A percentile compares a stretch with the other conserved stretches of the same genome.
Evolutionary conservation across 371 early-diverging fungal species (phyloP).

Genomic region (Vairimorpha ceranae): DNA sequence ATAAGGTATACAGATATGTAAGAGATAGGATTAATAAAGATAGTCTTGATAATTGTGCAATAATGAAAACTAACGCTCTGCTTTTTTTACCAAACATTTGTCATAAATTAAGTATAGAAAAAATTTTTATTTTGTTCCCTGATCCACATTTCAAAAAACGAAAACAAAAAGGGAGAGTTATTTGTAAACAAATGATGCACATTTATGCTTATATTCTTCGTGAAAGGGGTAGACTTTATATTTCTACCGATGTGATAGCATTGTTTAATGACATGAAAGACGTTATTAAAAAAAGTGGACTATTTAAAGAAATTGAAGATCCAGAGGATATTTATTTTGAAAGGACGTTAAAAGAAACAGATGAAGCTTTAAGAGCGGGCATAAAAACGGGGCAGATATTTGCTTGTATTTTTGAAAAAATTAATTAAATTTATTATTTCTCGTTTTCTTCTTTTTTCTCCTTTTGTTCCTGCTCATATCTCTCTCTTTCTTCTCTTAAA

Average conservation of each 20-base stretch:
- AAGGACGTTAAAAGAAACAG: slow-evolving; percentile 42
- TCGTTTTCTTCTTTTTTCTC: not conserved
- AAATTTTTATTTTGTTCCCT: slow-evolving; percentile 89
- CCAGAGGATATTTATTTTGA: slow-evolving; percentile 14
- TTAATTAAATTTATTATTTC: slow-evolving; percentile 7
- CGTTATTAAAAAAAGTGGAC: slow-evolving; percentile 15
- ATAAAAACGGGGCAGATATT: slow-evolving; percentile 41
- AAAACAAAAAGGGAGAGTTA: slow-evolving; percentile 95
- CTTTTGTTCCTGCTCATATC: not conserved
- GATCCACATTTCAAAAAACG: slow-evolving; percentile 99
- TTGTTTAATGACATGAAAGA: slow-evolving; percentile 55
- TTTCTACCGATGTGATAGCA: slow-evolving; percentile 62
- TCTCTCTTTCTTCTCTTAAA: not conserved
- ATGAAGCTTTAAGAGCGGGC: slow-evolving; percentile 54
- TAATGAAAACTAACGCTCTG: slow-evolving; percentile 94
- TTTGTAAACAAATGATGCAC: slow-evolving; percentile 65
- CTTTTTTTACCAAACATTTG: slow-evolving; percentile 96
- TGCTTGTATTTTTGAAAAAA: slow-evolving; percentile 25
- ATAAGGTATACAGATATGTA: slow-evolving; percentile 87
- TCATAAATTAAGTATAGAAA: slow-evolving; percentile 76
- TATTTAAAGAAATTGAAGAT: slow-evolving; percentile 15
- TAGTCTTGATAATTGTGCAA: slow-evolving; percentile 75
- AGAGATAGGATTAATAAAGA: slow-evolving; percentile 48
- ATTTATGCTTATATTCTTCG: slow-evolving; percentile 55
- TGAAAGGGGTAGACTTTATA: slow-evolving; percentile 57